Evolutionary conservation across 305 asterid genomes (phyloP), one percentile per base, ranked within the genome.

Genomic region (Nicotiana rustica): DNA sequence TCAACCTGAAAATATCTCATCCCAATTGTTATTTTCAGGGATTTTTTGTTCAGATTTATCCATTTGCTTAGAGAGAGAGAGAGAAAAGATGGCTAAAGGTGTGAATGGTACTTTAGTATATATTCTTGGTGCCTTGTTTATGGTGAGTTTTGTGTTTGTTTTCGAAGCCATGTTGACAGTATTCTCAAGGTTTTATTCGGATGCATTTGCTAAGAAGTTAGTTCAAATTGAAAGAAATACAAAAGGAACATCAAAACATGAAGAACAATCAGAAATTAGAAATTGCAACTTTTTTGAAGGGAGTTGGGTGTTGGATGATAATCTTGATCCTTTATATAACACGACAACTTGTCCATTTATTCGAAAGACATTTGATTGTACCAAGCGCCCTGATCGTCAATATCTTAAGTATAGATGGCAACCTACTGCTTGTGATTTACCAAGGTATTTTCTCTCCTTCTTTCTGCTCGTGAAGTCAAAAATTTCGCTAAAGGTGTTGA

Each of bases 391-490:
- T 2, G 81, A 86, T 80, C 79, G 60, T 10, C 57, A 4, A 10
- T 86, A 83, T 31, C 86, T 86, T 8, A 86, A 86, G 62, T 86
- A 83, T 83, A 62, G 79, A 80, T 86, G 88, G 88, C 84, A 83
- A 47, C 88, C 88, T 17, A 47, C 5, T 3, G 25, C 12, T 29
- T 86, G 88, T 61, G 38, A 89, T 69, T 69, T 92, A 49, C 91
- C 95, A 4, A 83, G 88, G 97, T 92, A 14, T 5, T 19, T 17
- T 3, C 7, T n/a, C 15, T 6, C 79, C 14, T 80, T 0, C 38
- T 77, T 80, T 0, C 38, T 77, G 1, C 10, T n/a, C 4, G 1
- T n/a, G 25, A 2, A 12, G 1, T 10, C 5, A 49, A 17, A 52
- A 52, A 52, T 60, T 25, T 62, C 8, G 3, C 36, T 21, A 18